A percentile compares a stretch with the other conserved stretches of the same genome.
These are phyloP conservation scores for Pluteus cervinus DNA, from an alignment of 768 basidiomycete species.

Conservation along the genomic window DNA sequence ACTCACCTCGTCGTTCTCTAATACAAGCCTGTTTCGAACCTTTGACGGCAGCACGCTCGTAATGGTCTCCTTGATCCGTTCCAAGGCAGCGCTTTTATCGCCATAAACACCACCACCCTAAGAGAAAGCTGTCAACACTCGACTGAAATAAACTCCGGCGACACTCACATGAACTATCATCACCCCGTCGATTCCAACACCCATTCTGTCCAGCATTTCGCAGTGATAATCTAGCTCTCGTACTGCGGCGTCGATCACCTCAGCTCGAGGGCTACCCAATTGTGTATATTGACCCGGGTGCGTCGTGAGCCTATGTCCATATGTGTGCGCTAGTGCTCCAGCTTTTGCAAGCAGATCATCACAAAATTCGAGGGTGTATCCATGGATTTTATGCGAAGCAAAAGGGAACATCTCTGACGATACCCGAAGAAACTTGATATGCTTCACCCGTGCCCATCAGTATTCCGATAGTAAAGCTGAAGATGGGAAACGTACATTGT, in stretches of 20 bases:
- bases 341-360: slow-evolving; percentile 44
- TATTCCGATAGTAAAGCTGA: neutral
- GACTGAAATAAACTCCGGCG: neutral
- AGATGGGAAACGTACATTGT: slow-evolving; percentile 40
- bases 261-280: slow-evolving; percentile 70
- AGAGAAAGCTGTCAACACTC: slow-evolving; percentile 6
- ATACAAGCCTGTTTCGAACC: slow-evolving; percentile 68
- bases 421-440: slow-evolving; percentile 82
- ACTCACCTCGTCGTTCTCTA: slow-evolving; percentile 91
- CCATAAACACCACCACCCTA: slow-evolving; percentile 80
- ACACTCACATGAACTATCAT: slow-evolving; percentile 75
- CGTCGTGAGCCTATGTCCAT: slow-evolving; percentile 74
- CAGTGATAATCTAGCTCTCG: slow-evolving; percentile 83
- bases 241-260: slow-evolving; percentile 70
- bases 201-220: slow-evolving; percentile 85
- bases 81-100: slow-evolving; percentile 67
- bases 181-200: slow-evolving; percentile 74
- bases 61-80: slow-evolving; percentile 70
- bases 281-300: slow-evolving; percentile 89
- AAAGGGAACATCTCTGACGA: slow-evolving; percentile 94
- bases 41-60: slow-evolving; percentile 47
- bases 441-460: slow-evolving; percentile 22
- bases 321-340: slow-evolving; percentile 61
- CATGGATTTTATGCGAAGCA: slow-evolving; percentile 74
- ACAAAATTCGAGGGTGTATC: slow-evolving; percentile 79